These are phyloP conservation scores for Fragaria ananassa DNA, from an alignment of 306 rosid species.

Conservation along the genomic window DNA sequence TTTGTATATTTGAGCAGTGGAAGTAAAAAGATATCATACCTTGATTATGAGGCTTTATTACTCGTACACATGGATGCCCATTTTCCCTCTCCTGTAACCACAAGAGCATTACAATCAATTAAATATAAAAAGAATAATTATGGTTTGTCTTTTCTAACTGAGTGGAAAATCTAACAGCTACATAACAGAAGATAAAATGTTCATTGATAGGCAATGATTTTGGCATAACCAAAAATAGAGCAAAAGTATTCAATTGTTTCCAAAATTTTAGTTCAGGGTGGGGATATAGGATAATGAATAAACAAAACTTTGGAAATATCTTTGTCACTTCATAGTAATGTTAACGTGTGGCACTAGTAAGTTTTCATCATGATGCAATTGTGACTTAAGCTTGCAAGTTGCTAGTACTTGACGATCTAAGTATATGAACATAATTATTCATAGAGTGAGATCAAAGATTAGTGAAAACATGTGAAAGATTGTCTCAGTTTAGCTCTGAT, in stretches of 20 bases:
- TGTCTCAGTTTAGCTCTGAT: not conserved
- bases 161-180: not conserved
- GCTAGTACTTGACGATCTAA: not conserved
- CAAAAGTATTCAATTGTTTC: not conserved
- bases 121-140: conserved; percentile 10
- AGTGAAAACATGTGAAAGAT: not conserved
- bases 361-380: not conserved
- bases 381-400: not conserved
- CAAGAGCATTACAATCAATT: conserved; percentile 29
- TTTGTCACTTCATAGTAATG: not conserved
- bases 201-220: not conserved
- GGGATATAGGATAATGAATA: not conserved
- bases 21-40: conserved; percentile 33
- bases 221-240: not conserved
- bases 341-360: not conserved
- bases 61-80: conserved; percentile 40
- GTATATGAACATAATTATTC: not conserved
- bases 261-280: not conserved
- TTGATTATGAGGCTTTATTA: conserved; percentile 44
- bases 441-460: not conserved
- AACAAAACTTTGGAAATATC: not conserved
- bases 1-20: not conserved
- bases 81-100: conserved; percentile 44
- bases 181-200: not conserved
- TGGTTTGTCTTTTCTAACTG: not conserved